Evolutionary conservation across 495 filamentous ascomycete genomes (phyloP).

Genomic region (Penicillium ucsense): DNA sequence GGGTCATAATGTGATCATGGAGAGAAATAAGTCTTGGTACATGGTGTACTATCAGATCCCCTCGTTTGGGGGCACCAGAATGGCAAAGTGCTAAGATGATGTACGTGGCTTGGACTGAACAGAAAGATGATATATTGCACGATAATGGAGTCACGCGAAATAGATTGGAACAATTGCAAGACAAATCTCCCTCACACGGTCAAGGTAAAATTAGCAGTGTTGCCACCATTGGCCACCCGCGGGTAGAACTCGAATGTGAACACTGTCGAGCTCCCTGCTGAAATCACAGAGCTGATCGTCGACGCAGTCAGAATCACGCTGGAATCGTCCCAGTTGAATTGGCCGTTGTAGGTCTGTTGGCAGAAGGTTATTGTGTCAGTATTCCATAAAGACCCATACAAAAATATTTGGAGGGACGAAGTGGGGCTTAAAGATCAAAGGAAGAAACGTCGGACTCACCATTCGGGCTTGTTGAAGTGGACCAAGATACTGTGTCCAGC

Average conservation of each 20-base stretch:
- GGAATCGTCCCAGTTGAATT: conserved; percentile 41
- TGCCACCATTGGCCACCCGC: conserved; percentile 24
- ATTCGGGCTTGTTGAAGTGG: conserved; percentile 42
- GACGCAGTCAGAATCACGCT: conserved; percentile 34
- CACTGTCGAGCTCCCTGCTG: conserved; percentile 30
- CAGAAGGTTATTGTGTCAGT: not conserved
- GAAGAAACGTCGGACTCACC: conserved; percentile 15
- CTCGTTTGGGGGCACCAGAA: no score
- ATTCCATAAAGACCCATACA: no score
- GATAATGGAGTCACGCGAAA: no score
- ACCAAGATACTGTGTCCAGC: conserved; percentile 48
- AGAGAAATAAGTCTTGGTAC: no score
- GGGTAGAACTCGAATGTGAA: conserved; percentile 49
- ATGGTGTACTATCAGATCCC: no score
- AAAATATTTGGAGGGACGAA: no score
- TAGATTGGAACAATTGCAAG: no score
- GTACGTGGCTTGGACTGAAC: no score
- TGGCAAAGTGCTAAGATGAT: no score
- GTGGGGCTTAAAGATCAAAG: no score
- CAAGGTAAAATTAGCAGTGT: conserved; percentile 38
- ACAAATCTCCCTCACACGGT: conserved; percentile 14
- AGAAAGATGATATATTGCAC: no score
- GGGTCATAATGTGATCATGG: no score
- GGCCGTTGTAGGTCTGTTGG: conserved; percentile 33
- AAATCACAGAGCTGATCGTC: conserved; percentile 36